phyloP scores from a whole-genome alignment of 805 yeast species.

The Zygosaccharomyces bisporus region DNA sequence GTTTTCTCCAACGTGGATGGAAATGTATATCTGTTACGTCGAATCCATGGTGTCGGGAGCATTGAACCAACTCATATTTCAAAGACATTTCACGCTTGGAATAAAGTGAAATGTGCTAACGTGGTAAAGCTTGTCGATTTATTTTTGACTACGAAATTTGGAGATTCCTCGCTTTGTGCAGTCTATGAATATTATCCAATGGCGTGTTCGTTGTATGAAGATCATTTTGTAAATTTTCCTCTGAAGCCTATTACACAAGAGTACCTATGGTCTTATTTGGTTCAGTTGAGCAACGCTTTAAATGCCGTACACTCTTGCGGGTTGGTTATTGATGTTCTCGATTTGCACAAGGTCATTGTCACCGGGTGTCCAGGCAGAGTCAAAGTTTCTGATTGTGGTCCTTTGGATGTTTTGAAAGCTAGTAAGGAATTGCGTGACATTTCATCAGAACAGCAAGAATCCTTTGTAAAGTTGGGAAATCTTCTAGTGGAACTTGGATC shows the following conservation, averaged over 20 bases:
- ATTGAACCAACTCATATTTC: slow-evolving; percentile 57
- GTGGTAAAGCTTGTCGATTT: slow-evolving; percentile 71
- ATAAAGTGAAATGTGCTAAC: slow-evolving; percentile 45
- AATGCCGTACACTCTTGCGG: slow-evolving; percentile 61
- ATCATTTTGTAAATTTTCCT: slow-evolving; percentile 48
- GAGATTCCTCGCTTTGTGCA: slow-evolving; percentile 68
- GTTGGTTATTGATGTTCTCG: slow-evolving; percentile 49
- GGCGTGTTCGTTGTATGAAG: slow-evolving; percentile 64
- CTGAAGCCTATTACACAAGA: slow-evolving; percentile 49
- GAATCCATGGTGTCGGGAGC: slow-evolving; percentile 59
- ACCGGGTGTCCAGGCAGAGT: slow-evolving; percentile 65
- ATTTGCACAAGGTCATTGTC: slow-evolving; percentile 65
- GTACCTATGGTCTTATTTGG: slow-evolving; percentile 67
- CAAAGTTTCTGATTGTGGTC: slow-evolving; percentile 67
- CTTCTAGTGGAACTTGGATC: slow-evolving; percentile 54
- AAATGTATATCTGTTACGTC: slow-evolving; percentile 65
- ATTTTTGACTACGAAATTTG: slow-evolving; percentile 82
- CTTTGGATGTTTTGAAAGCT: slow-evolving; percentile 58
- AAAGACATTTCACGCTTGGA: slow-evolving; percentile 62
- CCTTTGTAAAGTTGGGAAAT: slow-evolving; percentile 56
- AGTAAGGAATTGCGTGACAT: slow-evolving; percentile 18
- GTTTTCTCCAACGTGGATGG: slow-evolving; percentile 80
- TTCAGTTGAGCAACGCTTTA: slow-evolving; percentile 71
- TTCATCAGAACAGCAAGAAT: slow-evolving; percentile 46
- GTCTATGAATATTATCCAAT: slow-evolving; percentile 85